Evolutionary conservation across 805 yeast species (phyloP), one percentile per base, ranked within the genome.

Genomic region (Sugiyamaella valdiviana): DNA sequence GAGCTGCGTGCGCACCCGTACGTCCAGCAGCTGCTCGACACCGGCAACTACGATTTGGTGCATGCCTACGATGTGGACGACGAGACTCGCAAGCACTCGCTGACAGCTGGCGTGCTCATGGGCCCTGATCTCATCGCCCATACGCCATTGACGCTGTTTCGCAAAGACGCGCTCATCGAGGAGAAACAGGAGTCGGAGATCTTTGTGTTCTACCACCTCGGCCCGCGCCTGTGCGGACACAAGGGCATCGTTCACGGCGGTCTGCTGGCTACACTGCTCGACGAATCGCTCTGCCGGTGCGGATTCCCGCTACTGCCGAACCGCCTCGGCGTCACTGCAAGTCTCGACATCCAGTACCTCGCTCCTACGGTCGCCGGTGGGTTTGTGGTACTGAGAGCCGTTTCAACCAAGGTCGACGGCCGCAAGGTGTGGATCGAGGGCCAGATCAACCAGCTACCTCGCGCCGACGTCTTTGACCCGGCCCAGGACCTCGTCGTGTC

Each of bases 161-260:
- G 51, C 42, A 55, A 52, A 26, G 51, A 52, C 6, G 52, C 44
- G 7, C 49, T 55, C 9, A 37, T 53, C 7, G 50, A 51, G 21
- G 49, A 47, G 12, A 17, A 46, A 6, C 52, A 55, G 20, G 42
- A 42, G 7, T 43, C 58, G 17, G 80, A 80, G 52, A 55, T 85
- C 47, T 73, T 76, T 6, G 79, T 82, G 1, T 81, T 86, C 58
- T 80, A 80, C 57, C 89, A 85, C 58, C 62, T 90, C 36, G 96
- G 96, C 1, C 62, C 69, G 4, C 72, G 75, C 35, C 62, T 89
- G 36, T 71, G 80, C 5, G 86, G 90, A 44, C 78, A 76, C 43
- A 84, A 82, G 43, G 86, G 86, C 0, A 78, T 79, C 45, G 77
- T 91, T 16, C 97, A 93, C 62, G 90, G 91, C 57, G 99, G 99